Percentiles rank a stretch among this genome's conserved stretches.
Conservation (phyloP, 2,329 filamentous ascomycete species). For the Amesomyces nigricolor region DNA sequence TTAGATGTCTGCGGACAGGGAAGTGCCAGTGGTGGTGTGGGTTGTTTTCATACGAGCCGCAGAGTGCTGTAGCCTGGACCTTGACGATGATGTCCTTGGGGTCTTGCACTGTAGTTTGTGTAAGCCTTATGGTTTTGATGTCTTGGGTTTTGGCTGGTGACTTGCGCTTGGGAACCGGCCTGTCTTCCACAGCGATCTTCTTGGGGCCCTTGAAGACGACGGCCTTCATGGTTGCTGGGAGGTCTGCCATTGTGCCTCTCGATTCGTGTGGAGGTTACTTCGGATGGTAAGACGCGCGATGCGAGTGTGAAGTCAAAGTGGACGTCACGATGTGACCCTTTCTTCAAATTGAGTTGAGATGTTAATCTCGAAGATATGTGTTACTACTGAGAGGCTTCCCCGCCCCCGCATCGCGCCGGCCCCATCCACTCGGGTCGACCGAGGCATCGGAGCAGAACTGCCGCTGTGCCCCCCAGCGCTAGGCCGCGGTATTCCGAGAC, state of each 20-base stretch:
- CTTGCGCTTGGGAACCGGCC: conserved; percentile 64
- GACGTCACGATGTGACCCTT: background rate
- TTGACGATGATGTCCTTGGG: conserved; percentile 75
- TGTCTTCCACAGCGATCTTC: conserved; percentile 70
- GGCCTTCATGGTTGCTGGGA: conserved; percentile 67
- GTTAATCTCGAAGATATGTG: background rate
- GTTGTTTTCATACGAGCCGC: conserved; percentile 63
- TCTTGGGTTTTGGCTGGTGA: conserved; percentile 3
- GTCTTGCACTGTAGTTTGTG: conserved; percentile 49
- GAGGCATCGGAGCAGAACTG: conserved; percentile 1
- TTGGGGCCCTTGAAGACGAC: conserved; percentile 79
- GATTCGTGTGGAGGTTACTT: too few relatives aligned
- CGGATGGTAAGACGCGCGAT: too few relatives aligned
- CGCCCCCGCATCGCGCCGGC: background rate
- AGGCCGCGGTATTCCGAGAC: conserved; percentile 9
- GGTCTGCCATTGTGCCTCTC: conserved; percentile 13
- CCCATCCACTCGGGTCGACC: conserved; percentile 1
- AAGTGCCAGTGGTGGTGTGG: background rate
- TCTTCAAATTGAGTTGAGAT: too few relatives aligned
- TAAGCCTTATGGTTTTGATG: background rate
- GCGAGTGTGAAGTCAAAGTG: background rate
- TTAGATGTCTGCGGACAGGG: background rate
- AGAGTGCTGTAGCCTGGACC: conserved; percentile 76
- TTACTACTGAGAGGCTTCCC: background rate
- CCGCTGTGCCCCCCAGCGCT: background rate